Base-by-base conservation (phyloP, 768 basidiomycete genomes). In the Mrakia frigida region DNA sequence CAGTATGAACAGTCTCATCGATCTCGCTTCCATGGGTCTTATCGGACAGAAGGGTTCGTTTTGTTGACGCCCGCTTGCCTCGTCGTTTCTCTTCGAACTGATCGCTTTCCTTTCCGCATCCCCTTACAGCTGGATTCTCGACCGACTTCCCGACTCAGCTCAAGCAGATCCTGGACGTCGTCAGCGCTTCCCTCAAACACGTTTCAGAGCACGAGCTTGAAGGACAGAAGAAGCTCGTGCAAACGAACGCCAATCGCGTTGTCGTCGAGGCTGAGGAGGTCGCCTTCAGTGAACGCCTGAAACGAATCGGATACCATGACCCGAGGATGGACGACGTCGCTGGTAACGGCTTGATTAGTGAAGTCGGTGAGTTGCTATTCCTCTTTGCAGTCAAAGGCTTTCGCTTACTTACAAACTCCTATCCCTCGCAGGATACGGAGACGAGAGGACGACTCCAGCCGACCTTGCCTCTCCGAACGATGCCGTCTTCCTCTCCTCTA, bases 21-120 rank as follows among this genome's bases (percentile, higher is more conserved):
- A 98, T 82, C 86, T 98, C n/a, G 94, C 93, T 0, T 90, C 90
- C 76, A 88, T 94, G 60, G 95, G 95, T 1, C 81, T 98, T n/a
- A 97, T 97, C 79, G 97, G 97, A 3, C 93, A 97, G 81, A 98
- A 98, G 85, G 88, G 92, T 91, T 73, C 9, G 83, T 69, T 18
- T 50, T n/a, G n/a, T n/a, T n/a, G n/a, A n/a, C n/a, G 28, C 37
- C 68, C 46, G 9, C 25, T 35, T 71, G 13, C 21, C 43, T 33
- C 16, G 10, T 21, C 6, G 21, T 4, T 50, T 9, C 52, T 33
- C 10, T 31, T 35, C 41, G 21, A 33, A 7, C 46, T 50, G 46
- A 28, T 67, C 21, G 14, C 46, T 10, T n/a, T 13, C 50, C 28
- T 50, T 53, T 2, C 53, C 43, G 28, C 39, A 21, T 69, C 28